Evolutionary conservation across 176 grass and related monocot genomes (phyloP), one percentile per base, ranked within the genome.

Genomic region (Cocos nucifera): DNA sequence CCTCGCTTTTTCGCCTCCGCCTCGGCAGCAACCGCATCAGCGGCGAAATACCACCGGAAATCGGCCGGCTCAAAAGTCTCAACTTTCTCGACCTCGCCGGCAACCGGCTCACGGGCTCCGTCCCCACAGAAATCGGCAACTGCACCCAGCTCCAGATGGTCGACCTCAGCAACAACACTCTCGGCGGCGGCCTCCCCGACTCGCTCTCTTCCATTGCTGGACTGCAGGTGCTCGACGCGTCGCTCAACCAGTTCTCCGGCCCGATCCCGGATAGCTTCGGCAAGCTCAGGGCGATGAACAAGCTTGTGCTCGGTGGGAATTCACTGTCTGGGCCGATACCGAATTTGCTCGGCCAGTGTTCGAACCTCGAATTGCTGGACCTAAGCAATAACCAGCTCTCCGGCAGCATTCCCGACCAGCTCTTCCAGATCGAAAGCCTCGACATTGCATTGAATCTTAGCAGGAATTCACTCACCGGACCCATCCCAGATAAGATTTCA

Each of bases 121-220:
- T 98, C 0, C 93, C 87, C 3, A 7, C 63, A 0, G 76, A 87
- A 79, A 74, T 92, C 32, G 76, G 84, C 15, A 75, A 76, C 54
- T 98, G 93, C 66, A 68, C 87, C 35, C 78, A 92, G 73, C 84
- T 98, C 20, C 93, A 98, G 79, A 92, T 92, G 93, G 73, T 91
- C 5, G 73, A 85, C 56, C 81, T 98, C 10, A 83, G 87, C 72
- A 88, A 86, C 68, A 98, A 98, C 78, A 83, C 84, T 0, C 76
- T 98, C 3, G 62, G 56, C 6, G 93, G 87, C 0, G 2, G 51
- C 1, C 24, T 98, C 26, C 87, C 93, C 2, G 76, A 76, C 6
- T 76, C 93, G 9, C 65, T 98, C 5, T 76, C 78, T 9, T 74
- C 49, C 0, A 64, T 88, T 21, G 58, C 20, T 3, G 82, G 84